Evolutionary conservation across 306 rosid species (phyloP), one percentile per base, ranked within the genome.

Genomic region (Nissolia schottii): DNA sequence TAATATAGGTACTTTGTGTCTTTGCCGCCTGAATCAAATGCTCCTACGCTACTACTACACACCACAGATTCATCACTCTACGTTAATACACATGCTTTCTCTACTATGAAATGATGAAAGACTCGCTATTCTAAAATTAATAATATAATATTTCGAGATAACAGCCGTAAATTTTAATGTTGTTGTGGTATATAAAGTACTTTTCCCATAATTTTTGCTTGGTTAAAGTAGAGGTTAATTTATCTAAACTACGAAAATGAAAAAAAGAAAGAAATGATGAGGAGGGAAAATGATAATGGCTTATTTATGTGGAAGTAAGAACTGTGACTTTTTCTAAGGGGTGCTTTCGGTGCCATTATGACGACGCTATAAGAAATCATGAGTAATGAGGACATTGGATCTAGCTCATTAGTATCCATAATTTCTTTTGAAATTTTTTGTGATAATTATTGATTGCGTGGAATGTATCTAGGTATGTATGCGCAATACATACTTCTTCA

Each of bases 321-420:
- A 55, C 22, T 43, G 16, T 54, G 48, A 22, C 65, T n/a, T 22
- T 23, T 15, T 28, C 40, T 43, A n/a, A 20, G 54, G 13, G 10
- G 41, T 76, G 81, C 84, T 80, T 81, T 81, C 85, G 85, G 85
- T 81, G 85, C 81, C 81, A 76, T 64, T 9, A 75, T 75, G 59
- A 57, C n/a, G 59, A 57, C n/a, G 4, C 53, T 27, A 4, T 19
- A 31, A 31, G 60, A 67, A 31, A 76, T 35, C 23, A 77, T 77
- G 82, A 77, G 43, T 40, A 25, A 29, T 37, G 43, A 37, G 43
- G 43, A 37, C 0, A 9, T 37, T 1, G 43, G 43, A 10, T 37
- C 43, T 37, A 37, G 14, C 43, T 8, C 43, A 10, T 37, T 6
- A 34, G 40, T 2, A 34, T 4, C 40, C 40, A 7, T 34, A 6